Evolutionary conservation across 2,329 filamentous ascomycete species (phyloP).

Genomic region (Aureobasidium sp.): DNA sequence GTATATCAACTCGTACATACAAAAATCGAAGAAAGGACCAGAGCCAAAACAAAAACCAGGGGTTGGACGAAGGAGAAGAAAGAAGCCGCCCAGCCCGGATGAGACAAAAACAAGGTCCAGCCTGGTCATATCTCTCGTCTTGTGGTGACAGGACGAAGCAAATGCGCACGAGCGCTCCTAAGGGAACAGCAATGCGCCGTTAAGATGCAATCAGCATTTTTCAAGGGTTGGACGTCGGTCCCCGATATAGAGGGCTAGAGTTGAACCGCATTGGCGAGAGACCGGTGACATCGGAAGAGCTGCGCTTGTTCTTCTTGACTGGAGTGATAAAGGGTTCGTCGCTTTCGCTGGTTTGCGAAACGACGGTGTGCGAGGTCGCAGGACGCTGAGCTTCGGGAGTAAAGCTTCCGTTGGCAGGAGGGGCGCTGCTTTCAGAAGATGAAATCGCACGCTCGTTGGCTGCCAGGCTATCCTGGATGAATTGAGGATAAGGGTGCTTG

Average conservation of each 20-base stretch:
- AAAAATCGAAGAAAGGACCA: not conserved
- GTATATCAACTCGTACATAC: slow-evolving; percentile 16
- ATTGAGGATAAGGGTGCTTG: slow-evolving; percentile 27
- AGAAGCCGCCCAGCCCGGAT: not conserved
- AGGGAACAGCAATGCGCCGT: not conserved
- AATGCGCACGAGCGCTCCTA: not conserved
- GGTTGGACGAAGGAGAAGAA: not conserved
- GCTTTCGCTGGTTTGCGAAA: slow-evolving; percentile 15
- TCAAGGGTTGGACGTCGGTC: slow-evolving; percentile 6
- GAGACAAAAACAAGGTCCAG: not conserved
- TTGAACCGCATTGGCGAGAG: slow-evolving; percentile 14
- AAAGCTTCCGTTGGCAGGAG: slow-evolving; percentile 31
- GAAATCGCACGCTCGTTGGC: slow-evolving; percentile 49
- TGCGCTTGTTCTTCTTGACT: slow-evolving; percentile 10
- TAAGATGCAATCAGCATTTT: not conserved
- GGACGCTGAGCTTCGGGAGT: slow-evolving; percentile 17
- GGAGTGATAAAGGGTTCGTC: slow-evolving; percentile 15
- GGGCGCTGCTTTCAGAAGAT: slow-evolving; percentile 59
- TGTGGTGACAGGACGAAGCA: not conserved
- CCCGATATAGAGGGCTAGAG: not conserved
- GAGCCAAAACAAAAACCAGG: not conserved
- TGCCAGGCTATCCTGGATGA: slow-evolving; percentile 10
- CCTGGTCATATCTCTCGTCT: not conserved
- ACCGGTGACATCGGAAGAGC: slow-evolving; percentile 13
- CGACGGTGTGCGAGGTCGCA: slow-evolving; percentile 15